Base-by-base conservation (phyloP, 306 rosid species). In the Cucurbita moschata region DNA sequence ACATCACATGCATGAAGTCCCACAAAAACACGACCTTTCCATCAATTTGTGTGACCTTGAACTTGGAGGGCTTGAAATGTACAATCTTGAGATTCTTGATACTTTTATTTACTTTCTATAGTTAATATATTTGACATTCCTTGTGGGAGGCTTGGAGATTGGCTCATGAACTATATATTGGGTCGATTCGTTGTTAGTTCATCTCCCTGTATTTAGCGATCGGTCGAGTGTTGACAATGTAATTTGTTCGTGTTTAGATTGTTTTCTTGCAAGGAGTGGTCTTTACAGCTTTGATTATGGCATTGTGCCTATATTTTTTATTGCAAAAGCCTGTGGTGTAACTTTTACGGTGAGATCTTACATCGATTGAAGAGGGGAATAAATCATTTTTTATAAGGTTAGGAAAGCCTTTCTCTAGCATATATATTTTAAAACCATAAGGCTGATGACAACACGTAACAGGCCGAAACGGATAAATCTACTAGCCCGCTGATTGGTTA, bases 241-340 rank as follows among this genome's bases (percentile, higher is more conserved):
- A 69, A 77, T 86, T 40, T 75, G 75, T 62, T 87, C 96, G 6
- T 88, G 96, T 80, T 39, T 90, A 58, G 88, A 81, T 26, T 87
- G 93, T 71, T 92, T 92, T 53, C 87, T 92, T 23, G 77, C 77
- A 2, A 84, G 88, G 1, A 87, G 89, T 19, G 54, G 87, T 8
- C 87, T 88, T 16, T 79, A 84, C 71, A 78, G 76, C 80, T 88
- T 87, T 55, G 84, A 87, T 71, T 90, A 88, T 76, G 90, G 77
- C 23, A 94, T 86, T 72, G 56, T 72, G 4, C 60, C 75, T 0
- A 68, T 30, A n/a, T 51, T 76, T 71, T 93, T 90, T 54, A 51
- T 93, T 21, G 90, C 87, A 77, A 79, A 90, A 74, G 79, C 83
- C 40, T 78, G 92, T 67, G 94, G 96, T 7, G 94, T 30, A 30